phyloP scores from a whole-genome alignment of 2,329 filamentous ascomycete species.

The Atkinsonella hypoxylon region DNA sequence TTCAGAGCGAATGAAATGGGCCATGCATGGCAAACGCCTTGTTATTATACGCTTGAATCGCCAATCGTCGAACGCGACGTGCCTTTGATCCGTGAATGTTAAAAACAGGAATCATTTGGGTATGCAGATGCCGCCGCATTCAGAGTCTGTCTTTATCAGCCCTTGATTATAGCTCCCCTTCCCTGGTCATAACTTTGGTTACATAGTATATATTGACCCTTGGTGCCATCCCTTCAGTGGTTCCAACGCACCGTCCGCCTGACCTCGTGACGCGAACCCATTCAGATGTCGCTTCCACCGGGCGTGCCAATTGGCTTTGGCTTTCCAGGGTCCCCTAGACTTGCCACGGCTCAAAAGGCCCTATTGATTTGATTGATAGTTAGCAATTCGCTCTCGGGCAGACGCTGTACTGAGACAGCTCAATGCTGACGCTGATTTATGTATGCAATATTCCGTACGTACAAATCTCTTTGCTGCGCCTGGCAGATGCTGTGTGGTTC shows the following conservation, averaged over 20 bases:
- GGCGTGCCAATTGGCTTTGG: neutral
- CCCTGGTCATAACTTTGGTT: too few relatives aligned
- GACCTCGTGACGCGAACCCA: conserved; percentile 8
- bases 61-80: neutral
- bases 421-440: neutral
- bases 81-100: neutral
- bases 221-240: conserved; percentile 6
- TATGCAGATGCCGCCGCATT: too few relatives aligned
- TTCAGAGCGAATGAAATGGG: conserved; percentile 1
- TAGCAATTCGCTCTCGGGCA: too few relatives aligned
- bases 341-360: neutral
- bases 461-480: neutral
- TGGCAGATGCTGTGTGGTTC: neutral
- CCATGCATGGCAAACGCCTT: neutral
- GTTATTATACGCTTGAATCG: too few relatives aligned
- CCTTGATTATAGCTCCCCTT: too few relatives aligned
- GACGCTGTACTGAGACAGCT: neutral
- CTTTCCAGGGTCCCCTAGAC: neutral
- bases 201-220: too few relatives aligned
- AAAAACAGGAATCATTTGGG: neutral
- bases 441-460: too few relatives aligned
- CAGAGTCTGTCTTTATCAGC: too few relatives aligned
- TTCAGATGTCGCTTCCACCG: neutral
- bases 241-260: conserved; percentile 10
- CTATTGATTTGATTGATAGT: too few relatives aligned